These are phyloP conservation scores for Dentipellis sp. DNA, from an alignment of 768 basidiomycete species.

Conservation along the genomic window DNA sequence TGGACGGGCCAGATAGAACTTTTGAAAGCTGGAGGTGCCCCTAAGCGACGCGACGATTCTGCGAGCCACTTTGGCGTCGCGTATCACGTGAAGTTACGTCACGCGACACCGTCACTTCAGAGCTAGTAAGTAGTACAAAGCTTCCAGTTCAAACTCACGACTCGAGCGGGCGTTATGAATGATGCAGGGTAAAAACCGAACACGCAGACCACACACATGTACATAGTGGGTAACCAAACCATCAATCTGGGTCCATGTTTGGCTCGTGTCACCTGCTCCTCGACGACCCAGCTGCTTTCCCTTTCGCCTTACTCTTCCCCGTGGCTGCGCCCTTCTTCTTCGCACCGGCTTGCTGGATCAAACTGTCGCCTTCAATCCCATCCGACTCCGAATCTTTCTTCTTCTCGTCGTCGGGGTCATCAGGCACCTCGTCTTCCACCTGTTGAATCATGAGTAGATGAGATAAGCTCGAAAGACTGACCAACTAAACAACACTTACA, in stretches of 20 bases:
- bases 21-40: no score
- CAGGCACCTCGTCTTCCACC: conserved; percentile 12
- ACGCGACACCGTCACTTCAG: no score
- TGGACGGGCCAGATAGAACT: no score
- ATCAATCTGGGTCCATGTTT: no score
- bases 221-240: no score
- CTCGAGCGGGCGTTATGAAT: neutral
- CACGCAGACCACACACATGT: no score
- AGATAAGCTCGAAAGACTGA: neutral
- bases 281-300: conserved; percentile 1
- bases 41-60: no score
- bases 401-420: conserved; percentile 16
- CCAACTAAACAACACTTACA: conserved; percentile 29
- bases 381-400: conserved; percentile 13
- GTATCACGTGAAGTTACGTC: no score
- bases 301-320: conserved; percentile 9
- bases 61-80: no score
- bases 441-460: conserved; percentile 1
- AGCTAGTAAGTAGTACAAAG: no score
- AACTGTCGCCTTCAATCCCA: conserved; percentile 22
- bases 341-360: conserved; percentile 17
- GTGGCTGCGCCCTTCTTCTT: conserved; percentile 5
- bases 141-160: no score
- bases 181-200: neutral
- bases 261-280: neutral